Conservation (phyloP, 2,329 filamentous ascomycete species). For the Cytospora mali region DNA sequence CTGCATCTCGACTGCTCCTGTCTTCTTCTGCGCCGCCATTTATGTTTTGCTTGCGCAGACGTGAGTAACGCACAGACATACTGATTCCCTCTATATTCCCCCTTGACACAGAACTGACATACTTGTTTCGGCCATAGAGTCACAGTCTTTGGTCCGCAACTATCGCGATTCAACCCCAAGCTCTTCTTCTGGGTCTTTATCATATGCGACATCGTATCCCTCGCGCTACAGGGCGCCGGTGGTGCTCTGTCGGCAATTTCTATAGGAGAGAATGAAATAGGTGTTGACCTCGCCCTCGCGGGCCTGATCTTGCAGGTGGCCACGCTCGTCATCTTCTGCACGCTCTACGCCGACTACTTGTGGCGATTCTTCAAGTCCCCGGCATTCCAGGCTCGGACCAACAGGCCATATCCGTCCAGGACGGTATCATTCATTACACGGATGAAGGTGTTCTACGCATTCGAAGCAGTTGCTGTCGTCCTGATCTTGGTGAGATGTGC, state of each 20-base stretch:
- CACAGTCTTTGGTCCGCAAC: conserved; percentile 40
- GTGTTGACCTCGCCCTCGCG: conserved; percentile 52
- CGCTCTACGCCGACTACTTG: conserved; percentile 52
- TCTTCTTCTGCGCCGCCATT: conserved; percentile 64
- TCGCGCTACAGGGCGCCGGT: conserved; percentile 58
- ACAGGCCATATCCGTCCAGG: neutral
- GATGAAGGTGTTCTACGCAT: conserved; percentile 54
- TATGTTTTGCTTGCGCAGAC: conserved; percentile 62
- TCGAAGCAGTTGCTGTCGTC: conserved; percentile 56
- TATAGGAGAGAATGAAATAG: conserved; percentile 48
- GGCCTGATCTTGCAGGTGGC: conserved; percentile 62
- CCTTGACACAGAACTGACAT: neutral
- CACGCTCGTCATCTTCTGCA: conserved; percentile 55
- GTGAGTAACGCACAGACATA: conserved; percentile 30
- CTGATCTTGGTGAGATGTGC: conserved; percentile 63
- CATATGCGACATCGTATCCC: conserved; percentile 56
- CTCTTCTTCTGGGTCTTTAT: conserved; percentile 51
- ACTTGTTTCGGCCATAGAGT: conserved; percentile 36
- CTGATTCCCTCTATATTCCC: neutral
- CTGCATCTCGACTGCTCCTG: conserved; percentile 59
- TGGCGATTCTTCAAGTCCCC: conserved; percentile 39
- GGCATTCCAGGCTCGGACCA: neutral
- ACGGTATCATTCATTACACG: conserved; percentile 26
- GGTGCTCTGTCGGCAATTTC: conserved; percentile 53
- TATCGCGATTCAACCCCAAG: conserved; percentile 46